Evolutionary conservation across 768 basidiomycete genomes (phyloP).

Genomic region (Sporobolomyces roseus): DNA sequence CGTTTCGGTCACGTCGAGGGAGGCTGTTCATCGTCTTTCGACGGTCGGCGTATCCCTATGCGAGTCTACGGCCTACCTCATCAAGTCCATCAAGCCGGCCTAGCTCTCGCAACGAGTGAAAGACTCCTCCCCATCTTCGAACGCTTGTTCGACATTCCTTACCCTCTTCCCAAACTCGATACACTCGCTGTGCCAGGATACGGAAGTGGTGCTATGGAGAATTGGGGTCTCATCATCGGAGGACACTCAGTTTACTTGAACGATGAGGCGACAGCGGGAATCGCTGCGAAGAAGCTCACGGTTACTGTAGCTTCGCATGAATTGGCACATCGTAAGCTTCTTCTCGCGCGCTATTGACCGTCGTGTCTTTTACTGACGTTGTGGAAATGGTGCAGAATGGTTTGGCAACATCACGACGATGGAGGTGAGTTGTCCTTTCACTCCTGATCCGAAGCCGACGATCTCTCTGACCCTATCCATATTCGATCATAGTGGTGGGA

Average conservation of each 20-base stretch:
- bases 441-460: background rate
- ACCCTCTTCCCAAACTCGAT: slow-evolving; percentile 89
- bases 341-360: background rate
- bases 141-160: slow-evolving; percentile 82
- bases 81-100: slow-evolving; percentile 72
- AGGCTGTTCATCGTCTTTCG: background rate
- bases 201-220: slow-evolving; percentile 71
- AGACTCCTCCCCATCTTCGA: slow-evolving; percentile 81
- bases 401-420: slow-evolving; percentile 86
- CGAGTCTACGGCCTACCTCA: slow-evolving; percentile 81
- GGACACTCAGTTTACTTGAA: slow-evolving; percentile 73
- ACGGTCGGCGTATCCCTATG: slow-evolving; percentile 70
- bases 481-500: slow-evolving; percentile 46
- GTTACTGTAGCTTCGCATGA: slow-evolving; percentile 77
- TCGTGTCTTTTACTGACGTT: background rate
- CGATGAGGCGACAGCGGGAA: slow-evolving; percentile 67
- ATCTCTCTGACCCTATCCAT: background rate
- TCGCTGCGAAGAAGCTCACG: slow-evolving; percentile 72
- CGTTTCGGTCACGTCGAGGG: slow-evolving; percentile 63
- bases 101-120: slow-evolving; percentile 79
- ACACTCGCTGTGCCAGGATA: slow-evolving; percentile 86
- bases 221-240: slow-evolving; percentile 87
- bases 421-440: slow-evolving; percentile 48
- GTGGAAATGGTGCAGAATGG: background rate
- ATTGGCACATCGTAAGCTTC: slow-evolving; percentile 55